Percentiles rank a stretch among this genome's conserved stretches.
Conservation (phyloP, 441 rosid species). For the Bruguiera hainesii region DNA sequence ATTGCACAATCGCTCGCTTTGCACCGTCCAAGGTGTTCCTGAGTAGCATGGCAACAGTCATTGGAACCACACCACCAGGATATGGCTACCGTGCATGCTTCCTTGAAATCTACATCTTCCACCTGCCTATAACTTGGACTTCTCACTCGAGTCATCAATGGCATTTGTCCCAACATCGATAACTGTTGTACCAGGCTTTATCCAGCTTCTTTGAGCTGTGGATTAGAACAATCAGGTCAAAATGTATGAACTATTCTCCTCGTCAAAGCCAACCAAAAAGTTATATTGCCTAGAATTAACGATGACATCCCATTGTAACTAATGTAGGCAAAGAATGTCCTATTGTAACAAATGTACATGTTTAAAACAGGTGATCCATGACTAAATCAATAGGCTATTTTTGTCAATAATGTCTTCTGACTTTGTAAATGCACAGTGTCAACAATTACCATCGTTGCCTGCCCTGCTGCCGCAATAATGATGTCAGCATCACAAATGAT, state of each 20-base stretch:
- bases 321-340: no score
- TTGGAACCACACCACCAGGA: conserved; percentile 96
- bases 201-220: conserved; percentile 79
- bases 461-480: conserved; percentile 88
- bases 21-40: conserved; percentile 79
- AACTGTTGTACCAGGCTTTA: conserved; percentile 90
- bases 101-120: conserved; percentile 86
- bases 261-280: no score
- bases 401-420: background rate
- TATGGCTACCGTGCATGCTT: conserved; percentile 74
- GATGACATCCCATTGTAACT: no score
- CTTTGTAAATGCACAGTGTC: conserved; percentile 3
- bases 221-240: background rate
- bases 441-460: conserved; percentile 65
- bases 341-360: no score
- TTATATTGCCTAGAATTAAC: no score
- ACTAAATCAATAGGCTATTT: background rate
- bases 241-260: background rate
- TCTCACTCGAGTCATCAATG: conserved; percentile 59
- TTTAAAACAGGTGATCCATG: no score
- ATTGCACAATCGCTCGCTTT: conserved; percentile 51
- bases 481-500: conserved; percentile 82
- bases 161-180: conserved; percentile 94
- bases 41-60: conserved; percentile 92
- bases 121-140: conserved; percentile 80